These are phyloP conservation scores for Trichodelitschia bisporula DNA, from an alignment of 495 filamentous ascomycete species.

Conservation along the genomic window DNA sequence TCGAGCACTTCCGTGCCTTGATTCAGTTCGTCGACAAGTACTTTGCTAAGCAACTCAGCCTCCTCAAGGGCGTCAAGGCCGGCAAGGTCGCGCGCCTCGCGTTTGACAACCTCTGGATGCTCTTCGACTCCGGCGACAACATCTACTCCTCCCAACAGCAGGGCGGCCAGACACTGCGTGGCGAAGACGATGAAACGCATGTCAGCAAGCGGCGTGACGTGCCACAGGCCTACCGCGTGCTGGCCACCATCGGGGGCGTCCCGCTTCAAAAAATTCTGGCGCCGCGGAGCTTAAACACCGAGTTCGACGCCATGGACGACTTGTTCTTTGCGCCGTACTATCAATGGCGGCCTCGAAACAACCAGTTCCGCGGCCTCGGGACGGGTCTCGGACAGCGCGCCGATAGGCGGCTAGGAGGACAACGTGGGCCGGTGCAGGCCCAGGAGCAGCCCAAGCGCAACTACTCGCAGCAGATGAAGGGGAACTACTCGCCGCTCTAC, in stretches of 20 bases:
- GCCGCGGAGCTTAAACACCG: too few species aligned
- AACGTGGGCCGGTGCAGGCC: too few species aligned
- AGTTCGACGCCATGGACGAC: too few species aligned
- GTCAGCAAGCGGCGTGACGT: neutral
- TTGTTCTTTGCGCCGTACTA: too few species aligned
- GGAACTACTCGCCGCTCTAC: too few species aligned
- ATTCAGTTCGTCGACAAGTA: neutral
- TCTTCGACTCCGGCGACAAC: neutral
- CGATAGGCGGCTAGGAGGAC: too few species aligned
- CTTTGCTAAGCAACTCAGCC: neutral
- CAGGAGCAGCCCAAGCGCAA: too few species aligned
- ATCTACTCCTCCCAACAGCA: neutral
- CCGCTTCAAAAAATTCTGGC: neutral
- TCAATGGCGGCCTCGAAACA: too few species aligned
- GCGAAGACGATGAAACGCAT: neutral
- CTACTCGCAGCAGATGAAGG: too few species aligned
- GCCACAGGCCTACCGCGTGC: neutral
- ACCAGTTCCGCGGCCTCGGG: too few species aligned
- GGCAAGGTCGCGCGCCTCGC: neutral
- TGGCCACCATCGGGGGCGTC: neutral
- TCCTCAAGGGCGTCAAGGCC: neutral
- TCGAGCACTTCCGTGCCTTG: neutral
- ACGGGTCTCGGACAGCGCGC: too few species aligned
- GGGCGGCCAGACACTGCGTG: neutral
- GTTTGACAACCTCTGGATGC: neutral